A percentile compares a stretch with the other conserved stretches of the same genome.
These are phyloP conservation scores for Fusarium sambucinum DNA, from an alignment of 2,329 filamentous ascomycete genomes.

Conservation along the genomic window DNA sequence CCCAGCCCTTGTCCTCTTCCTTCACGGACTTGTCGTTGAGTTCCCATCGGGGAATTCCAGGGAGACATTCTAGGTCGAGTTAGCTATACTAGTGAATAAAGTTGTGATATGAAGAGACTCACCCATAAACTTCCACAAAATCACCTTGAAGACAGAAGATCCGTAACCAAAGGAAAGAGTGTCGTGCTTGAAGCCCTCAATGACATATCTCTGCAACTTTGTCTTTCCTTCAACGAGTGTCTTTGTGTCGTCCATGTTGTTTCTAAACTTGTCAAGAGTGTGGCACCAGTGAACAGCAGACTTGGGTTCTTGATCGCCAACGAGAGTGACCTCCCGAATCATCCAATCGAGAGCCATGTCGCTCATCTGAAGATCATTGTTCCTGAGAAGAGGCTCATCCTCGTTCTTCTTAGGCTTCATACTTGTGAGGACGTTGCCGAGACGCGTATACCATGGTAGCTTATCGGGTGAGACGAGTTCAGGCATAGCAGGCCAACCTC, in stretches of 20 bases:
- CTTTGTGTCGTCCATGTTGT: constrained; percentile 44
- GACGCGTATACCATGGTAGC: constrained; percentile 48
- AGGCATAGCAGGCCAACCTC: constrained; percentile 59
- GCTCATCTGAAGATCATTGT: constrained; percentile 53
- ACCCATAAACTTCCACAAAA: constrained; percentile 60
- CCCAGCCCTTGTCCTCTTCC: not conserved
- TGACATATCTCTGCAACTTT: constrained; percentile 8
- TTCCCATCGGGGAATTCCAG: constrained; percentile 1
- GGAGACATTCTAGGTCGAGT: not conserved
- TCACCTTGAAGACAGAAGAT: constrained; percentile 53
- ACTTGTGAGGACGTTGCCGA: constrained; percentile 53
- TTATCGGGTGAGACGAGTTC: constrained; percentile 34
- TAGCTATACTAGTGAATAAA: accelerated
- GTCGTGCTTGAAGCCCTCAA: constrained; percentile 53
- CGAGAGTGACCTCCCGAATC: constrained; percentile 60
- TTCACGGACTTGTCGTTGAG: not conserved
- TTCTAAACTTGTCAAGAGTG: constrained; percentile 49
- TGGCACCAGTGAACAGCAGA: constrained; percentile 53
- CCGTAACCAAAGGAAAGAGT: constrained; percentile 53
- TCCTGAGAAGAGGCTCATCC: constrained; percentile 26
- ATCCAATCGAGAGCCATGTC: constrained; percentile 66
- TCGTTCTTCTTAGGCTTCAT: constrained; percentile 45
- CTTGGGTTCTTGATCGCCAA: constrained; percentile 47
- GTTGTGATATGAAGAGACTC: not conserved
- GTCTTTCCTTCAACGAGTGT: constrained; percentile 6